A percentile compares a stretch with the other conserved stretches of the same genome.
These are phyloP conservation scores for Salix brachista DNA, from an alignment of 345 rosid species.

Conservation along the genomic window DNA sequence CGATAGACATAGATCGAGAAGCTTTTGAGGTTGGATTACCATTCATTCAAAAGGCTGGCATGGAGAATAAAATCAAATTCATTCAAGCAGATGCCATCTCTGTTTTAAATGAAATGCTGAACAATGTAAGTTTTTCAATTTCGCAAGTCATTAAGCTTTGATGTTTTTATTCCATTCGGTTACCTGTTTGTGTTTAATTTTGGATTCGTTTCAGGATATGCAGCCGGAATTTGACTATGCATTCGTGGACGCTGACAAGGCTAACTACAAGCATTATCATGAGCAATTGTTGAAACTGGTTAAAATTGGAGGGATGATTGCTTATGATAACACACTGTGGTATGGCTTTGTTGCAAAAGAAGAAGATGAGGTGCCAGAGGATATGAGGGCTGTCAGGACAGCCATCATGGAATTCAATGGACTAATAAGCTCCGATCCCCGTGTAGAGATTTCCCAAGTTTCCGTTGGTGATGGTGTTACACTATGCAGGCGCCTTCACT, in stretches of 20 bases:
- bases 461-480: conserved; percentile 62
- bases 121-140: not conserved
- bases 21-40: conserved; percentile 42
- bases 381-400: conserved; percentile 12
- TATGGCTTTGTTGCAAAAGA: conserved; percentile 35
- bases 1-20: conserved; percentile 37
- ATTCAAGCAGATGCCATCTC: conserved; percentile 31
- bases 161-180: not conserved
- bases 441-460: conserved; percentile 42
- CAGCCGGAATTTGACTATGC: conserved; percentile 39
- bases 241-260: conserved; percentile 58
- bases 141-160: too few relatives aligned
- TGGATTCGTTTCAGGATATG: not conserved
- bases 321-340: conserved; percentile 56
- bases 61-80: conserved; percentile 52
- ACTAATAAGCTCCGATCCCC: conserved; percentile 36
- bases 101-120: conserved; percentile 37
- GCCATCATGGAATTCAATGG: conserved; percentile 35
- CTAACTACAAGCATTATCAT: conserved; percentile 27
- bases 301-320: conserved; percentile 52
- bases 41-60: conserved; percentile 44
- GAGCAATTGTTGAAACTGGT: conserved; percentile 45
- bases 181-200: not conserved
- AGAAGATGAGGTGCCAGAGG: conserved; percentile 26
- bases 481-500: conserved; percentile 22